A percentile compares a stretch with the other conserved stretches of the same genome.
These are phyloP conservation scores for Tagetes patula DNA, from an alignment of 129 eudicot genomes.

Conservation along the genomic window DNA sequence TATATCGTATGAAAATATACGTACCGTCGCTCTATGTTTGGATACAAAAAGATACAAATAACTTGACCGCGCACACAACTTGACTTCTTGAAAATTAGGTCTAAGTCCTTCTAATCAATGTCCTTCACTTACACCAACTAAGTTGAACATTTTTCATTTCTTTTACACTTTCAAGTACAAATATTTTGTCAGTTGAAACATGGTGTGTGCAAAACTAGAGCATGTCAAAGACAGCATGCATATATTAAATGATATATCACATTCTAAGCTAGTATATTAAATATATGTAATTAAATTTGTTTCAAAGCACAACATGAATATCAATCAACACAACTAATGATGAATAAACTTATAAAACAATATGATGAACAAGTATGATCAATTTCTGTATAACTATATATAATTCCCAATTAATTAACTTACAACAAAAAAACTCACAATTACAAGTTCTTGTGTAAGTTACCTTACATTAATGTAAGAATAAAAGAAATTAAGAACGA, in stretches of 20 bases:
- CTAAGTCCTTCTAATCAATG: neutral
- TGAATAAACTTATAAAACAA: neutral
- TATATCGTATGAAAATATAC: too few relatives aligned
- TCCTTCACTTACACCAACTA: neutral
- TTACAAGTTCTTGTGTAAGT: slow-evolving; percentile 27
- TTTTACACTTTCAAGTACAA: slow-evolving; percentile 1
- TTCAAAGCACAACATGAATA: neutral
- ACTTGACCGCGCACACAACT: neutral
- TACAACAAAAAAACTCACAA: slow-evolving; percentile 17
- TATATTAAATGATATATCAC: slow-evolving; percentile 23
- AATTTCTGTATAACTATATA: slow-evolving; percentile 12
- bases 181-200: slow-evolving; percentile 17
- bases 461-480: slow-evolving; percentile 16
- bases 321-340: slow-evolving; percentile 2
- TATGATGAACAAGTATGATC: slow-evolving; percentile 15
- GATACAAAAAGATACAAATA: too few relatives aligned
- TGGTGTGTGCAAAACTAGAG: neutral
- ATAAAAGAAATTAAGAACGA: slow-evolving; percentile 15
- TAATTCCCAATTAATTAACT: neutral
- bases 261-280: neutral
- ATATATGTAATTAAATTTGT: neutral
- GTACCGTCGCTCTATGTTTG: too few relatives aligned
- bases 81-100: neutral
- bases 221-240: slow-evolving; percentile 24
- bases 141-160: neutral